Evolutionary conservation across 352 stramenopile genomes (phyloP), one percentile per base, ranked within the genome.

Genomic region (Pythium periplocum): DNA sequence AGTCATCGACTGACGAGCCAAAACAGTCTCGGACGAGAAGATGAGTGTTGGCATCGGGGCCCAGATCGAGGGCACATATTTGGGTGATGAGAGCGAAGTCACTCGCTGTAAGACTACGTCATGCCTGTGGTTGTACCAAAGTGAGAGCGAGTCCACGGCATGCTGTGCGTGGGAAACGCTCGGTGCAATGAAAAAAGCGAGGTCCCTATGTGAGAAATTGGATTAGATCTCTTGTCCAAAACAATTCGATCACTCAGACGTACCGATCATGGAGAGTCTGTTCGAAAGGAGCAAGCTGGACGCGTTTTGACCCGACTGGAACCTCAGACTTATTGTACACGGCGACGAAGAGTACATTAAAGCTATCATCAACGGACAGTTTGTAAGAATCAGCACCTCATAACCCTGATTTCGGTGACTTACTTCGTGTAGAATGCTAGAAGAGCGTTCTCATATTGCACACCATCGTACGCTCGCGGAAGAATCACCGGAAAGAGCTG

Each of bases 401-500:
- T 42, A 12, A 42, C 7, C 38, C 38, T 1, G 12, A 0, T 42
- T 11, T 31, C 26, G 31, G 10, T 42, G 6, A 64, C 71, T 45
- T 58, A 84, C 75, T 72, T 46, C 4, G 53, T 64, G 51, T 81
- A 83, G 44, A 84, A 54, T 42, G 69, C 67, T 31, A 63, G 55
- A 2, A 65, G 59, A 0, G 66, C 73, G 5, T 65, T 40, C 0
- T 77, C 63, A 45, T 73, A 87, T 10, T 57, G 44, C 45, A 81
- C 53, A 1, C 69, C 73, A 41, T 75, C 66, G 49, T 78, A 84
- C 43, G 55, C 68, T 2, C 43, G 44, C 0, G 73, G 73, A 4
- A 87, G 53, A 33, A 73, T 64, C 2, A 82, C 69, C 0, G 75
- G 68, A 36, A 79, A 84, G 3, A 86, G 39, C 45, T 83, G 68